Evolutionary conservation across 257 asterid species (phyloP).

Genomic region (Plectranthus barbatus): DNA sequence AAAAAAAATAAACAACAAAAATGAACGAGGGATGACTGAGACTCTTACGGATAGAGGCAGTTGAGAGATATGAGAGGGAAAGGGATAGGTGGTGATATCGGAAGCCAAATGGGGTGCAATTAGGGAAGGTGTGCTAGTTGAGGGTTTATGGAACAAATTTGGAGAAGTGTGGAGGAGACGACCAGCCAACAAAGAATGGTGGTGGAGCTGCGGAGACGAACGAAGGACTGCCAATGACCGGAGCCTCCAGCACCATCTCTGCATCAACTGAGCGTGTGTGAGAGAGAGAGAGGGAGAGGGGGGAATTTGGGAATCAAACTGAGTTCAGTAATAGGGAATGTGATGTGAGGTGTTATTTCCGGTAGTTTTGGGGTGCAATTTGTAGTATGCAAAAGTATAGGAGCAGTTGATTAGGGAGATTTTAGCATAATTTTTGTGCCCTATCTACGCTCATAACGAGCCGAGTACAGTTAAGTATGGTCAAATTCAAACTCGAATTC

Average conservation of each 20-base stretch:
- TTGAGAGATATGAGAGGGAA: slow-evolving; percentile 6
- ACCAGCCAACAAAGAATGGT: neutral
- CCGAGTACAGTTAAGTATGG: no score
- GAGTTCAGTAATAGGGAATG: no score
- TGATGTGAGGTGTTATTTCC: no score
- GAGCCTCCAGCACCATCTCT: slow-evolving; percentile 32
- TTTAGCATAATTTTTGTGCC: no score
- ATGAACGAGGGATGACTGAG: neutral
- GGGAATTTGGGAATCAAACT: neutral
- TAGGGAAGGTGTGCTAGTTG: slow-evolving; percentile 2
- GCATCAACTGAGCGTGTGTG: slow-evolving; percentile 11
- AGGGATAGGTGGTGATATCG: slow-evolving; percentile 22
- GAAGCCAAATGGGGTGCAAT: slow-evolving; percentile 23
- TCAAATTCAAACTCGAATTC: no score
- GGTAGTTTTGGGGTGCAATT: no score
- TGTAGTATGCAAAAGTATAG: no score
- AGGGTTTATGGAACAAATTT: slow-evolving; percentile 20
- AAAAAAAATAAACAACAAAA: neutral
- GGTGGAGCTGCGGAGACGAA: slow-evolving; percentile 14
- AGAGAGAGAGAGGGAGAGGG: neutral
- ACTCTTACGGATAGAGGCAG: slow-evolving; percentile 42
- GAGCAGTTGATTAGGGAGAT: no score
- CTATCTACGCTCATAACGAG: no score
- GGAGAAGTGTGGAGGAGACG: slow-evolving; percentile 39
- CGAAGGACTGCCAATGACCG: slow-evolving; percentile 18